Percentiles rank a stretch among this genome's conserved stretches.
These are phyloP conservation scores for Phytophthora rubi DNA, from an alignment of 352 stramenopile species.

Conservation along the genomic window DNA sequence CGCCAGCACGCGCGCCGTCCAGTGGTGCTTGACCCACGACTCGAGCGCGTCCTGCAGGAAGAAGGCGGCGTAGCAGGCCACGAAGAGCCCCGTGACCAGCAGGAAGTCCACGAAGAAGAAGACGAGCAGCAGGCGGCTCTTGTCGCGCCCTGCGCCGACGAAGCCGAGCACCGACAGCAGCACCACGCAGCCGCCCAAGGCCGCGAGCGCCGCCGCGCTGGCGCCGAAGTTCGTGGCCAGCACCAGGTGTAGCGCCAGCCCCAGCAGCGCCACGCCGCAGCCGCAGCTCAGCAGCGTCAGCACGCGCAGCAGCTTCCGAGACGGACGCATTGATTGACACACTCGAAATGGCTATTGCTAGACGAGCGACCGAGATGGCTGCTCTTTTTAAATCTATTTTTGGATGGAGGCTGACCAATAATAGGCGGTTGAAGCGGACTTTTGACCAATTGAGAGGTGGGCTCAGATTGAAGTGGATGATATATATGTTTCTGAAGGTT, in stretches of 20 bases:
- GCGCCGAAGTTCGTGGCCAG: constrained; percentile 53
- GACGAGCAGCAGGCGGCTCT: constrained; percentile 68
- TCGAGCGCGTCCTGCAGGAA: constrained; percentile 70
- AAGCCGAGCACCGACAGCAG: constrained; percentile 70
- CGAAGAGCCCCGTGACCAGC: constrained; percentile 64
- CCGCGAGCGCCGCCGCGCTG: constrained; percentile 54
- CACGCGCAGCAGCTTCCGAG: constrained; percentile 63
- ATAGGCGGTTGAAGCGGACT: neutral
- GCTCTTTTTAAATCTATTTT: constrained; percentile 16
- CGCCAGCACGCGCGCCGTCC: constrained; percentile 51
- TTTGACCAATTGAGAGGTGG: neutral
- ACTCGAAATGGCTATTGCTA: neutral
- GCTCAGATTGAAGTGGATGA: neutral
- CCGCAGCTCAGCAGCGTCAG: constrained; percentile 65
- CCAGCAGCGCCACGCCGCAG: constrained; percentile 56
- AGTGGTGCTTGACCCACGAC: constrained; percentile 83
- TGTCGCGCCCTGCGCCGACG: constrained; percentile 66
- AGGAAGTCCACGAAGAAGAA: constrained; percentile 84
- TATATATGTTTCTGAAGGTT: neutral
- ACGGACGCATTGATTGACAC: constrained; percentile 51
- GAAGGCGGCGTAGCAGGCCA: constrained; percentile 69
- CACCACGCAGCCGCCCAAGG: constrained; percentile 51
- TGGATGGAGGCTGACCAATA: neutral
- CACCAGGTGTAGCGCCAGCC: constrained; percentile 60
- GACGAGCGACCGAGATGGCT: constrained; percentile 4